Evolutionary conservation across 2,329 filamentous ascomycete genomes (phyloP).

Genomic region (Colletotrichum sublineola): DNA sequence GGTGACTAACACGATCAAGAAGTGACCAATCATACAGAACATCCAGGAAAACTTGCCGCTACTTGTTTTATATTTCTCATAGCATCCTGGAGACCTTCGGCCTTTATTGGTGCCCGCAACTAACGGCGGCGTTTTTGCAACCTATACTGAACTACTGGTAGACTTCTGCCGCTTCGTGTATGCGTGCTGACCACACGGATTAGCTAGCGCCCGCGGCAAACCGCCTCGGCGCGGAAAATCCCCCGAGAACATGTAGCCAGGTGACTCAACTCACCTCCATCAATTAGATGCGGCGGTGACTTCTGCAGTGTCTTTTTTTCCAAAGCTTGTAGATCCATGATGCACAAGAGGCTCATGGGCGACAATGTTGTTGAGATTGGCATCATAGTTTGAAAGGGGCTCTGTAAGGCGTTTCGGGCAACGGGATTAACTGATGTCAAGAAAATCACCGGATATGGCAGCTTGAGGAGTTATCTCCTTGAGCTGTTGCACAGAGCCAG

Average conservation of each 20-base stretch:
- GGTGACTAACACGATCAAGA: not conserved
- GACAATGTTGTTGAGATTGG: not conserved
- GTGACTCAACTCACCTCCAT: constrained; percentile 14
- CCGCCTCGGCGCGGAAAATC: not conserved
- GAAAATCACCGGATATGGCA: no score
- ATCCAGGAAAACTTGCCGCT: not conserved
- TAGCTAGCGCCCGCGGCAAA: constrained; percentile 1
- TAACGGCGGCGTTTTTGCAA: no score
- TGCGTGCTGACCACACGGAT: not conserved
- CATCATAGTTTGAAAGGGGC: no score
- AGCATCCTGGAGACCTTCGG: no score
- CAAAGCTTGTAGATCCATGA: not conserved
- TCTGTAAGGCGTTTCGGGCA: no score
- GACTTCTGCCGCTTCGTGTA: not conserved
- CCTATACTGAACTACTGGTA: not conserved
- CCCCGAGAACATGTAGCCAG: constrained; percentile 11
- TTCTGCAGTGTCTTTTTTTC: constrained; percentile 8
- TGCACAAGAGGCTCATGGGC: not conserved
- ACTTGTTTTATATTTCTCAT: no score
- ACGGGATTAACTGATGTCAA: no score
- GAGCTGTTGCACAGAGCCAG: not conserved
- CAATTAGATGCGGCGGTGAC: constrained; percentile 28
- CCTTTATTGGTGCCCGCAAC: no score
- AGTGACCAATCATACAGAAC: not conserved
- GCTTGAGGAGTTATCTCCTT: not conserved